Conservation (phyloP, 2,329 filamentous ascomycete species). For the Verticillium isaacii region DNA sequence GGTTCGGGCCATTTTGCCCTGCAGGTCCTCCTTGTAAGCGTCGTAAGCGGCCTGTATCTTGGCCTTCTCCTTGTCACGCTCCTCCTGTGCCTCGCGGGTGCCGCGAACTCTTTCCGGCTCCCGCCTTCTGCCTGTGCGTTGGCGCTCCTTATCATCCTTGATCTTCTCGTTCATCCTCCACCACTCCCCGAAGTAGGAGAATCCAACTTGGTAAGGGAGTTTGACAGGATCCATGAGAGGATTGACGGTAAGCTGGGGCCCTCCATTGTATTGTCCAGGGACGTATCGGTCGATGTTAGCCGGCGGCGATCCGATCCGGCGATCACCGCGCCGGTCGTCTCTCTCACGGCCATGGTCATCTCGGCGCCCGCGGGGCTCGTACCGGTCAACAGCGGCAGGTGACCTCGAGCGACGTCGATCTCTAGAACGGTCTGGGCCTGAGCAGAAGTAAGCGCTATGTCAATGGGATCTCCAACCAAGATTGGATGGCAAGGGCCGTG, state of each 20-base stretch:
- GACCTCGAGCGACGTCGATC: conserved; percentile 66
- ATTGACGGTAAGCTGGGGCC: conserved; percentile 48
- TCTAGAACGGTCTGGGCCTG: conserved; percentile 52
- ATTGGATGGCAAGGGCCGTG: neutral
- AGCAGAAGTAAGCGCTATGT: neutral
- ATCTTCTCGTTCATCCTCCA: conserved; percentile 79
- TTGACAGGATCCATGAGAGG: conserved; percentile 68
- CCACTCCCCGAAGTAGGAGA: conserved; percentile 84
- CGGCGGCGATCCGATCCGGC: conserved; percentile 56
- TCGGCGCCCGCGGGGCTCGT: conserved; percentile 66
- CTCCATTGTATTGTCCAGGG: conserved; percentile 60
- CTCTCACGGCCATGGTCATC: conserved; percentile 62
- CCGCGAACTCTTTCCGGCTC: conserved; percentile 60
- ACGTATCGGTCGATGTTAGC: conserved; percentile 82
- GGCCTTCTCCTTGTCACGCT: conserved; percentile 72
- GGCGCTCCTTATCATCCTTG: conserved; percentile 74
- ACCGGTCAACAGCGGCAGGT: conserved; percentile 66
- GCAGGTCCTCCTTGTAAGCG: conserved; percentile 62
- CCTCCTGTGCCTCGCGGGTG: conserved; percentile 63
- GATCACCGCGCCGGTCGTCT: conserved; percentile 46
- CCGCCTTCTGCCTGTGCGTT: conserved; percentile 63
- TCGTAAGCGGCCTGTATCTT: conserved; percentile 71
- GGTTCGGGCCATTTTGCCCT: conserved; percentile 74
- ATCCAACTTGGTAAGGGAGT: conserved; percentile 75
- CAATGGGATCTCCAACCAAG: neutral